Conservation (phyloP, 1,284 basidiomycete species). For the Entoloma clypeatum region DNA sequence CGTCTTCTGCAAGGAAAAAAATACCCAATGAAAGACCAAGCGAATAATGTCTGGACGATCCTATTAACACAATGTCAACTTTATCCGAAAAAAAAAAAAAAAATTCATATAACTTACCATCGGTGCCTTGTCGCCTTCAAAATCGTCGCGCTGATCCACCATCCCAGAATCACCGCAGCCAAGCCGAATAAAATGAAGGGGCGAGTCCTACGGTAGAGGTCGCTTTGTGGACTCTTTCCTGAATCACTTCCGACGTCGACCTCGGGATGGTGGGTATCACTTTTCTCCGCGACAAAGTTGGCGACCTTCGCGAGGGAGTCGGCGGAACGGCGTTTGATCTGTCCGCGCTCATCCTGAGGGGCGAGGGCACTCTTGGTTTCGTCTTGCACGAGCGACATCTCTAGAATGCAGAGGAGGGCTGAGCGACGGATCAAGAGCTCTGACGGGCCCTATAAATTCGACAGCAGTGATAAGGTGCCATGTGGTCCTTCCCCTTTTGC, state of each 20-base stretch:
- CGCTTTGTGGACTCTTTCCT: constrained; percentile 14
- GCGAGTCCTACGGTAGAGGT: constrained; percentile 28
- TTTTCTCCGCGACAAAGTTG: constrained; percentile 14
- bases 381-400: not conserved
- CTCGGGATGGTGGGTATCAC: constrained; percentile 21
- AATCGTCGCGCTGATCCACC: constrained; percentile 77
- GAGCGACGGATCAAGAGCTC: too few relatives aligned
- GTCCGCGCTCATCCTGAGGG: constrained; percentile 11
- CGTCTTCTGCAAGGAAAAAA: not conserved
- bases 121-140: constrained; percentile 65
- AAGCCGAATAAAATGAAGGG: constrained; percentile 50
- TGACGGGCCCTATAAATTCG: too few relatives aligned
- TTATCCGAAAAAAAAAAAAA: constrained; percentile 5
- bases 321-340: constrained; percentile 17
- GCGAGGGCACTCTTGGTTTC: constrained; percentile 10
- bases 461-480: too few relatives aligned
- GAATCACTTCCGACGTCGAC: constrained; percentile 18
- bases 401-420: not conserved
- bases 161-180: constrained; percentile 63
- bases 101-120: constrained; percentile 45
- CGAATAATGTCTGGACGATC: constrained; percentile 76
- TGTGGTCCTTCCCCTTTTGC: too few relatives aligned
- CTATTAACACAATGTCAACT: constrained; percentile 29
- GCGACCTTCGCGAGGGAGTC: constrained; percentile 29
- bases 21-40: constrained; percentile 75